Evolutionary conservation across 139 green algal species (phyloP).

Genomic region (Marvania coccoides): DNA sequence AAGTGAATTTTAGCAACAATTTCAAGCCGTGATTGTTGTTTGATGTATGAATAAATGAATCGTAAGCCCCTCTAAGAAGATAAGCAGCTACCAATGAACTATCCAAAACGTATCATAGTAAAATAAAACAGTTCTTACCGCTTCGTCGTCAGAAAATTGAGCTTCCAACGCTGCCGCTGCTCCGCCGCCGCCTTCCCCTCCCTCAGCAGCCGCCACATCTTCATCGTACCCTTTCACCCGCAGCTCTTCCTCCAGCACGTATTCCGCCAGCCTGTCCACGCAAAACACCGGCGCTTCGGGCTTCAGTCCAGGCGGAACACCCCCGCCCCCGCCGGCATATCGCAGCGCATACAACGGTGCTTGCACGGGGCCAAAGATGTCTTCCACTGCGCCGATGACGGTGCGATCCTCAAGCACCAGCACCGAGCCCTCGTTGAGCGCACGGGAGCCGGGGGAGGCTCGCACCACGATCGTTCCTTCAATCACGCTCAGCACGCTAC

Average conservation of each 20-base stretch:
- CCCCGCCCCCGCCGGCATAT: constrained; percentile 25
- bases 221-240: constrained; percentile 4
- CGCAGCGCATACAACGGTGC: constrained; percentile 33
- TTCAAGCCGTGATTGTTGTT: no score
- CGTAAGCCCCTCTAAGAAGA: no score
- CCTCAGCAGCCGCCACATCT: background rate
- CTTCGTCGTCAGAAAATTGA: constrained; percentile 16
- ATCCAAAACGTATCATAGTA: no score
- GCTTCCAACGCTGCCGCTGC: background rate
- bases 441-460: constrained; percentile 8
- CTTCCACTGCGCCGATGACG: constrained; percentile 33
- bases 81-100: no score
- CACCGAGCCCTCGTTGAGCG: constrained; percentile 34
- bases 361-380: constrained; percentile 41
- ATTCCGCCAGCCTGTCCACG: background rate
- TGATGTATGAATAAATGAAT: no score
- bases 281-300: background rate
- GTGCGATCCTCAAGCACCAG: constrained; percentile 23
- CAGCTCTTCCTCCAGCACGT: background rate
- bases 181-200: background rate
- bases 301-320: no score
- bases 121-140: no score
- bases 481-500: constrained; percentile 21
- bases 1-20: no score
- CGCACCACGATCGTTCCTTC: constrained; percentile 43